phyloP scores from a whole-genome alignment of 2,329 filamentous ascomycete species.

The Ophiobolus disseminans region DNA sequence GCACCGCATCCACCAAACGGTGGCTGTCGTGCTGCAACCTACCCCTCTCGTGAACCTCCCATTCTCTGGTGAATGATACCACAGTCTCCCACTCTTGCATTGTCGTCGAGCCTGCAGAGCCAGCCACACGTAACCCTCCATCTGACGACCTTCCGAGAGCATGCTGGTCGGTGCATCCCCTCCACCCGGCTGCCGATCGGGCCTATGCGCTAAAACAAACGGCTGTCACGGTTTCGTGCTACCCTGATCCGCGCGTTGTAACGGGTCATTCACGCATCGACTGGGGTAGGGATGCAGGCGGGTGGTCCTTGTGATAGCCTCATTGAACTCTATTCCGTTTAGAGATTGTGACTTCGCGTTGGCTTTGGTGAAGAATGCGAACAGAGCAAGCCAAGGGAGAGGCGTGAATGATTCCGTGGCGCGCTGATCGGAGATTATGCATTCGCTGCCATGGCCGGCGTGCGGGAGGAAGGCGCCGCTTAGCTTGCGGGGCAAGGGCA shows the following conservation, averaged over 20 bases:
- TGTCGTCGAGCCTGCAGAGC: neutral
- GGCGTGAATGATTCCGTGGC: neutral
- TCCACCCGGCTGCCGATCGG: slow-evolving; percentile 28
- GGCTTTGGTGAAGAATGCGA: slow-evolving; percentile 13
- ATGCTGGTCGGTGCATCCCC: slow-evolving; percentile 16
- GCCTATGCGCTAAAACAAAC: slow-evolving; percentile 40
- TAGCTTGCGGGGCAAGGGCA: neutral
- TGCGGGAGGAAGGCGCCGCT: slow-evolving; percentile 7
- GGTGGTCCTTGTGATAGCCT: slow-evolving; percentile 8
- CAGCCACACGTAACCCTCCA: slow-evolving; percentile 11
- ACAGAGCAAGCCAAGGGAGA: slow-evolving; percentile 1
- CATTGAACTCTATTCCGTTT: neutral
- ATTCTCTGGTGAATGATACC: slow-evolving; percentile 10
- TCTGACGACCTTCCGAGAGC: slow-evolving; percentile 18
- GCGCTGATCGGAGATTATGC: slow-evolving; percentile 1
- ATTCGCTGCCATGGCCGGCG: neutral
- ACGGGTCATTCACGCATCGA: slow-evolving; percentile 11
- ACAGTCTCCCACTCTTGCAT: slow-evolving; percentile 11
- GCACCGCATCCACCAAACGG: slow-evolving; percentile 14
- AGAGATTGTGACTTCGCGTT: neutral
- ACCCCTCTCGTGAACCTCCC: slow-evolving; percentile 21
- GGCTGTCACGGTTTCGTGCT: slow-evolving; percentile 43
- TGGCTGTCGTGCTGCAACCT: slow-evolving; percentile 38
- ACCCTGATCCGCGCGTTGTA: slow-evolving; percentile 16
- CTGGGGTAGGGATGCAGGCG: slow-evolving; percentile 17